These are phyloP conservation scores for Pestalotiopsis sp. DNA, from an alignment of 2,329 filamentous ascomycete species.

Conservation along the genomic window DNA sequence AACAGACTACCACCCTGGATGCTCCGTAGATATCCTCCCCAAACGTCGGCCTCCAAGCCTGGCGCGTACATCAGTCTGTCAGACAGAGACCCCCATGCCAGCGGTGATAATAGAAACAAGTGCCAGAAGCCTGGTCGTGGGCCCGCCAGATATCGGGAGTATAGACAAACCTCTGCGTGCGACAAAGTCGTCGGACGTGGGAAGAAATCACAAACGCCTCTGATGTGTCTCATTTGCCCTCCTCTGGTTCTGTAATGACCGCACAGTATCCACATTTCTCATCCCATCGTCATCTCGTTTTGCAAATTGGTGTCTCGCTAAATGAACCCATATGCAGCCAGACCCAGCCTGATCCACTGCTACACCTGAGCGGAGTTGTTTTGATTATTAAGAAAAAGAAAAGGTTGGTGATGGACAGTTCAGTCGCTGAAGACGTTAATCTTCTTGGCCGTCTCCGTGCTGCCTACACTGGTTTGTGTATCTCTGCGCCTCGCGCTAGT, in stretches of 20 bases:
- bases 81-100: neutral
- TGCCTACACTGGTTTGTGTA: conserved; percentile 61
- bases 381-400: neutral
- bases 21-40: neutral
- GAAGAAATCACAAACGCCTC: conserved; percentile 1
- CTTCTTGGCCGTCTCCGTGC: conserved; percentile 66
- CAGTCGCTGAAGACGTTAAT: conserved; percentile 37
- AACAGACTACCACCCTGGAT: conserved; percentile 4
- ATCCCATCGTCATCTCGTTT: conserved; percentile 12
- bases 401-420: neutral
- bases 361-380: conserved; percentile 1
- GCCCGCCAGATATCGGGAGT: neutral
- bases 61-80: neutral
- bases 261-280: conserved; percentile 7
- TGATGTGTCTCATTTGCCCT: neutral
- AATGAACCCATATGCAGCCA: neutral
- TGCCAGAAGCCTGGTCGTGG: neutral
- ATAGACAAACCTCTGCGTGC: neutral
- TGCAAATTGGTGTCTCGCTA: neutral
- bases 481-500: conserved; percentile 50
- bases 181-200: neutral
- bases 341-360: neutral
- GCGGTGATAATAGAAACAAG: neutral
- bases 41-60: neutral
- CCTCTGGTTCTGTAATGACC: neutral